Base-by-base conservation (phyloP, 495 filamentous ascomycete genomes). In the Staphylotrichum longicolle region DNA sequence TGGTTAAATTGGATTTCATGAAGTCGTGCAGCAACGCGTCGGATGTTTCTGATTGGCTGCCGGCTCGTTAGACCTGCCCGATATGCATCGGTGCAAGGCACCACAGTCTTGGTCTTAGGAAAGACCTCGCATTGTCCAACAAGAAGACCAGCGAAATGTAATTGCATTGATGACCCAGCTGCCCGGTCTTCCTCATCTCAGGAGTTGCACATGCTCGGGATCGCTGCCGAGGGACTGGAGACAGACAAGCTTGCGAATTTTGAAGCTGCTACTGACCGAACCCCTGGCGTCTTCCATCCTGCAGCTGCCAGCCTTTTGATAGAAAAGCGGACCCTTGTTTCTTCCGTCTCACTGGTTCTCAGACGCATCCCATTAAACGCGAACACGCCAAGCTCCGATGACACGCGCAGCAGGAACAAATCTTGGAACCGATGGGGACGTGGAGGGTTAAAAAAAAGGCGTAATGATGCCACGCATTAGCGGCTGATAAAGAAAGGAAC, bases 11-110 rank as follows among this genome's bases (percentile, higher is more conserved):
- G 66, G 58, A 46, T 62, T 69, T 60, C 41, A 20, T 53, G 27
- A 64, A 65, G 66, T 62, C 62, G 69, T 73, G 67, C 69, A 69
- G 65, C 53, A 70, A 30, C 71, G 71, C 69, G 71, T 73, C 61
- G 61, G 57, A 34, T 10, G 15, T 37, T 53, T 35, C n/a, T 72
- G 65, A 73, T 73, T 73, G 71, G 71, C 66, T 61, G 62, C 32
- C 64, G 57, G 55, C 53, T 61, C 46, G 55, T 42, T 47, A 58
- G 32, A 53, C 61, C 33, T 61, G 42, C 51, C 48, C 54, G 51
- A 63, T 57, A 49, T 60, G 61, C 62, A 56, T 66, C 64, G 67
- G 58, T 56, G 63, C 61, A 62, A 58, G 54, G 65, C 62, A 65
- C 58, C 55, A 53, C 46, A 42, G 54, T 35, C 62, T 39, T 56